These are phyloP conservation scores for Catunica adiposa DNA, from an alignment of 2,329 filamentous ascomycete species.

Conservation along the genomic window DNA sequence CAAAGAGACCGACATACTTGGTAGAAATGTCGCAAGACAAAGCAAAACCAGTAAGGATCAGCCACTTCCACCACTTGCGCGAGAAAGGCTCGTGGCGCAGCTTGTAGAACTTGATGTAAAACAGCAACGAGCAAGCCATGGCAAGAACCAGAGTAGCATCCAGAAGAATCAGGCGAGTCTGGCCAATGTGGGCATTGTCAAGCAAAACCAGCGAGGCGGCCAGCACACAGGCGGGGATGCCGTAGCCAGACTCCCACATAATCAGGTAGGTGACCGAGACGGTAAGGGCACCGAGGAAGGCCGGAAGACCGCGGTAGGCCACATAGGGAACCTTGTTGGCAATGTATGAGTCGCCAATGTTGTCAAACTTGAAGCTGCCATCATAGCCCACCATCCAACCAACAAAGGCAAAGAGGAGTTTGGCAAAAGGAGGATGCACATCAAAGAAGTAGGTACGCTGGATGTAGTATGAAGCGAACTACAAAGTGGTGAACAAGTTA, in stretches of 20 bases:
- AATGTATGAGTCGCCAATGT: constrained; percentile 97
- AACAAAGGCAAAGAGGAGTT: constrained; percentile 91
- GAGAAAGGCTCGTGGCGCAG: constrained; percentile 74
- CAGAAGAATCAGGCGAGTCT: constrained; percentile 85
- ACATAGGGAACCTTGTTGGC: constrained; percentile 95
- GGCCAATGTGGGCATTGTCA: constrained; percentile 94
- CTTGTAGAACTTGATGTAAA: constrained; percentile 97
- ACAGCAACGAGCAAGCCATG: constrained; percentile 87
- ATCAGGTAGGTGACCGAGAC: constrained; percentile 90
- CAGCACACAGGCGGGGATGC: constrained; percentile 75
- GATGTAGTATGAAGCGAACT: constrained; percentile 71
- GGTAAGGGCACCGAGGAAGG: constrained; percentile 77
- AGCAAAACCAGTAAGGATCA: constrained; percentile 82
- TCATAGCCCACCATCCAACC: constrained; percentile 97
- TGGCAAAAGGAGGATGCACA: constrained; percentile 94
- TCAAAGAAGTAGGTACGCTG: constrained; percentile 99
- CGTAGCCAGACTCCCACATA: constrained; percentile 99
- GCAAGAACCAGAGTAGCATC: constrained; percentile 88
- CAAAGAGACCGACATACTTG: constrained; percentile 94
- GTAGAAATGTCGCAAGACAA: constrained; percentile 96
- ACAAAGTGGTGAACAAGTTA: constrained; percentile 8
- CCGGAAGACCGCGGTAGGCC: constrained; percentile 84
- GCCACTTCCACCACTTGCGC: constrained; percentile 99
- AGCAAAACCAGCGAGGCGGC: constrained; percentile 77
- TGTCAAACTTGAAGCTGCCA: constrained; percentile 94